A percentile compares a stretch with the other conserved stretches of the same genome.
Conservation (phyloP, 225 moss, liverwort and hornwort genomes). For the Polytrichum formosum region DNA sequence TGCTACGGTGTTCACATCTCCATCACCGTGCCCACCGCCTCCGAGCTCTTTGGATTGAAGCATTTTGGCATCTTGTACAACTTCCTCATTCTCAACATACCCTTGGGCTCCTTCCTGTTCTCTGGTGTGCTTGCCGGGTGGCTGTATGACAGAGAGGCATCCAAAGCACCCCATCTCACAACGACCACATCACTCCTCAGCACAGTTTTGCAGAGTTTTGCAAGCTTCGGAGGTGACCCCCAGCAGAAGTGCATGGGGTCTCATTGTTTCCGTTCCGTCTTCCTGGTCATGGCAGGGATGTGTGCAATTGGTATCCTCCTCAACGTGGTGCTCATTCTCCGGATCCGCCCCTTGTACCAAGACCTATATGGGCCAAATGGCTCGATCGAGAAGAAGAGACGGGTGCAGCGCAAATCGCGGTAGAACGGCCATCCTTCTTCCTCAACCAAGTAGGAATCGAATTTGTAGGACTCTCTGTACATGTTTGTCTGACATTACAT, state of each 20-base stretch:
- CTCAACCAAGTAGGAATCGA: no score
- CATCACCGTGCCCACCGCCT: slow-evolving; percentile 75
- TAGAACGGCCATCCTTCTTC: slow-evolving; percentile 1
- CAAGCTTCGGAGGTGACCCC: slow-evolving; percentile 14
- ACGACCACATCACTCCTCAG: not conserved
- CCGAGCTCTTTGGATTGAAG: slow-evolving; percentile 83
- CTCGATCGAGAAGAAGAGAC: slow-evolving; percentile 31
- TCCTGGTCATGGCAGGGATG: slow-evolving; percentile 56
- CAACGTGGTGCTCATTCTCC: slow-evolving; percentile 37
- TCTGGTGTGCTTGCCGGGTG: slow-evolving; percentile 80
- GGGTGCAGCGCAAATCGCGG: slow-evolving; percentile 8
- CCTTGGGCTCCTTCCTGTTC: slow-evolving; percentile 84
- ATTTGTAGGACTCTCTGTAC: no score
- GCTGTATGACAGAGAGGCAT: slow-evolving; percentile 72
- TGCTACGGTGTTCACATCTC: slow-evolving; percentile 84
- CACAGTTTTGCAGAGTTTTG: slow-evolving; percentile 4
- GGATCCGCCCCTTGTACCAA: slow-evolving; percentile 53
- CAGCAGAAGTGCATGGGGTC: slow-evolving; percentile 44
- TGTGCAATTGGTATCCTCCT: slow-evolving; percentile 46
- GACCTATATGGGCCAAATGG: slow-evolving; percentile 44
- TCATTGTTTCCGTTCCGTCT: slow-evolving; percentile 56
- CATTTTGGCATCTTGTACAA: slow-evolving; percentile 80
- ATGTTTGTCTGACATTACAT: no score
- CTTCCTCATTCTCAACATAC: slow-evolving; percentile 78
- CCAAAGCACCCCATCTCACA: slow-evolving; percentile 12